A percentile compares a stretch with the other conserved stretches of the same genome.
phyloP scores from a whole-genome alignment of 805 yeast genomes.

The Starmerella bacillaris region DNA sequence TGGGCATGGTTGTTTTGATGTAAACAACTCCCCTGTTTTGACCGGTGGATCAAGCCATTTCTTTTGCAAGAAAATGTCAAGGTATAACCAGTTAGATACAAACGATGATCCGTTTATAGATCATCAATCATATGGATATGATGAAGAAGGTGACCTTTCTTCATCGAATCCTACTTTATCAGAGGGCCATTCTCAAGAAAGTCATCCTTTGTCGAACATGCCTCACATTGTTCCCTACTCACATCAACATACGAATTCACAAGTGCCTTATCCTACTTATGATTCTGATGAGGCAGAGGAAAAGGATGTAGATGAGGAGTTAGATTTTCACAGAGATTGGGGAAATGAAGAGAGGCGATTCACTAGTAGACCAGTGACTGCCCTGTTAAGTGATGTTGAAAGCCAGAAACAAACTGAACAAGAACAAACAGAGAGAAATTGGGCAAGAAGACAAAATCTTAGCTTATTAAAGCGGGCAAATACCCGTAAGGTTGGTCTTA shows the following conservation, averaged over 20 bases:
- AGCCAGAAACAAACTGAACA: not conserved
- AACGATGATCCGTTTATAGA: slow-evolving; percentile 12
- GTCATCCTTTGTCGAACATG: slow-evolving; percentile 4
- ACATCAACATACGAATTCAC: slow-evolving; percentile 15
- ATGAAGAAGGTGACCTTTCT: slow-evolving; percentile 13
- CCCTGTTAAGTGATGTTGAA: not conserved
- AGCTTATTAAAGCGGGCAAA: slow-evolving; percentile 19
- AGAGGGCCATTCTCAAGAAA: slow-evolving; percentile 4
- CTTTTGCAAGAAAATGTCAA: not conserved
- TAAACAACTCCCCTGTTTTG: no score
- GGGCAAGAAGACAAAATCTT: slow-evolving; percentile 21
- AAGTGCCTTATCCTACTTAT: slow-evolving; percentile 7
- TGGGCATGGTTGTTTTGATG: no score
- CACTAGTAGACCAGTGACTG: slow-evolving; percentile 12
- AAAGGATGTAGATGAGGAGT: slow-evolving; percentile 13
- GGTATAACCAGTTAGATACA: not conserved
- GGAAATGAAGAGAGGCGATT: slow-evolving; percentile 13
- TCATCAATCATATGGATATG: slow-evolving; percentile 8
- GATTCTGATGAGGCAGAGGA: slow-evolving; percentile 1
- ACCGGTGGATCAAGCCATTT: no score
- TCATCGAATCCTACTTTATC: slow-evolving; percentile 5
- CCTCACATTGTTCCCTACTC: slow-evolving; percentile 13
- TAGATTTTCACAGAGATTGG: slow-evolving; percentile 15
- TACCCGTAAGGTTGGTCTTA: slow-evolving; percentile 25
- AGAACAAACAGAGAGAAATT: slow-evolving; percentile 2